Conservation (phyloP, 2,329 filamentous ascomycete species). For the Cercospora sp. region DNA sequence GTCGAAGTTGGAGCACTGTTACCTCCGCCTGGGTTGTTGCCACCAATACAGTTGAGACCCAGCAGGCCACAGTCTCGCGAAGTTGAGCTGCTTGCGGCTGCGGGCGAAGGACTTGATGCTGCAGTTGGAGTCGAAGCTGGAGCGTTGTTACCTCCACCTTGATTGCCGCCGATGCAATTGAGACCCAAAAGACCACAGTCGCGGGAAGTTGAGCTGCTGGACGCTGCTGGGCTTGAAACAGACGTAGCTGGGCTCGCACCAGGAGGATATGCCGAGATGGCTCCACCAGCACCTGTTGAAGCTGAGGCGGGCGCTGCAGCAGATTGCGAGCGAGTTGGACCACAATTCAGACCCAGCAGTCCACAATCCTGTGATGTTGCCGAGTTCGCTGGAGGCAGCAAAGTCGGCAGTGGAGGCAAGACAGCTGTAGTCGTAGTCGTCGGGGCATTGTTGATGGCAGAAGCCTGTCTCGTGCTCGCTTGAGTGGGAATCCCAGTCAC, state of each 20-base stretch:
- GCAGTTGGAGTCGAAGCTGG: neutral
- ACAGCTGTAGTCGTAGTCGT: constrained; percentile 10
- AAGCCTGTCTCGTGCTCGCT: constrained; percentile 14
- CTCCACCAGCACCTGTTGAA: neutral
- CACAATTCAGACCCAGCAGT: constrained; percentile 7
- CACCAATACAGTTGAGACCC: constrained; percentile 3
- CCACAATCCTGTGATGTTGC: constrained; percentile 4
- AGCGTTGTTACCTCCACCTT: neutral
- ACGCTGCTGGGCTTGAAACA: neutral
- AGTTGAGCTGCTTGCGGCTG: constrained; percentile 3
- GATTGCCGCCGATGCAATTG: neutral
- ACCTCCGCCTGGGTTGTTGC: neutral
- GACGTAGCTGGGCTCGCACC: neutral
- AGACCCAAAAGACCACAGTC: constrained; percentile 6
- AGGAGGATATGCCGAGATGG: neutral
- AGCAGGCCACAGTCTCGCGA: neutral
- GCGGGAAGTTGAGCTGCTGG: neutral
- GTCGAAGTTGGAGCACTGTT: neutral
- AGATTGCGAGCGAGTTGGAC: neutral
- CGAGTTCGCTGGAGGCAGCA: constrained; percentile 6
- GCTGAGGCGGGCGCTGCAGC: neutral
- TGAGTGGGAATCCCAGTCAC: constrained; percentile 13
- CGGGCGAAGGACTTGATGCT: neutral
- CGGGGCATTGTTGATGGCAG: constrained; percentile 11
- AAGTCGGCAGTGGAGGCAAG: neutral